Evolutionary conservation across 257 asterid genomes (phyloP).

Genomic region (Solanum ahanhuiri): DNA sequence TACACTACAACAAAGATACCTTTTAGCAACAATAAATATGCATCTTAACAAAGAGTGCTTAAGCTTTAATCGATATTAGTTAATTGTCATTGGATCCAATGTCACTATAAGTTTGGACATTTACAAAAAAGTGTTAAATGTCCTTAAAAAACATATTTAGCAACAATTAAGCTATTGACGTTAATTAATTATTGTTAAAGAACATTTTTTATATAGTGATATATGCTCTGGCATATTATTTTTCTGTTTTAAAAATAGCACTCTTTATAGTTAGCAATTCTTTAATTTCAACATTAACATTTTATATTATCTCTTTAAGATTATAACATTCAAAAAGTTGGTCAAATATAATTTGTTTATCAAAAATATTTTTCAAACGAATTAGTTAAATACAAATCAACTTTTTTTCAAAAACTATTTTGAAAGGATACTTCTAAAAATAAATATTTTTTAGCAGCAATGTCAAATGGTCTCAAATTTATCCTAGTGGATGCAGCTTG

Average conservation of each 20-base stretch:
- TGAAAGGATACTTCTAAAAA: not conserved
- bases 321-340: not conserved
- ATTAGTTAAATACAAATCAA: not conserved
- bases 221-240: not conserved
- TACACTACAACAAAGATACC: not conserved
- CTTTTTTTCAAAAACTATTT: not conserved
- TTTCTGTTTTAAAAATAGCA: not conserved
- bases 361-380: not conserved
- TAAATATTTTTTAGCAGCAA: too few species aligned
- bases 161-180: not conserved
- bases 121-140: not conserved
- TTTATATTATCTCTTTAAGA: too few species aligned
- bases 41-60: not conserved
- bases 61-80: too few species aligned
- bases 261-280: not conserved
- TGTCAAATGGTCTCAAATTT: not conserved
- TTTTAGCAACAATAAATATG: not conserved
- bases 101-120: not conserved
- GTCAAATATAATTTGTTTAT: not conserved
- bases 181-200: too few species aligned
- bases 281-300: too few species aligned
- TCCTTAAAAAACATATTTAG: not conserved
- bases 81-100: too few species aligned
- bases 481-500: not conserved
- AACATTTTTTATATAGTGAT: not conserved